phyloP scores from a whole-genome alignment of 1,284 basidiomycete species.

The Hymenochaete sp. region DNA sequence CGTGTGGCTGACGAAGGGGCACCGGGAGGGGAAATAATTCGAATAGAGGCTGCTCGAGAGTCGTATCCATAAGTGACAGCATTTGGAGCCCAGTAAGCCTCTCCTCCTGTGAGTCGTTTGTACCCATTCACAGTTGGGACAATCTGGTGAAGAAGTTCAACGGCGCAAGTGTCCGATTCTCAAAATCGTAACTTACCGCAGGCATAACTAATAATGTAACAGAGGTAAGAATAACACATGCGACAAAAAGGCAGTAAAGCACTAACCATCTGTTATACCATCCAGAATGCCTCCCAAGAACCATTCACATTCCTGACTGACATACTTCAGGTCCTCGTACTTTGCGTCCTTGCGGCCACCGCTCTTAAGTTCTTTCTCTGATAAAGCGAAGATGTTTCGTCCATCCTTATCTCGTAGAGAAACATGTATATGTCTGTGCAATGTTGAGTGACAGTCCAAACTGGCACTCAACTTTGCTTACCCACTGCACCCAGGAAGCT shows the following conservation, averaged over 20 bases:
- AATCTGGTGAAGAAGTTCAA: conserved; percentile 37
- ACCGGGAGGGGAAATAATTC: conserved; percentile 86
- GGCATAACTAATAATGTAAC: conserved; percentile 45
- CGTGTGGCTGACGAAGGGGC: conserved; percentile 75
- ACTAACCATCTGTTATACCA: conserved; percentile 79
- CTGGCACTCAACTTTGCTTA: conserved; percentile 29
- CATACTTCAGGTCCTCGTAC: conserved; percentile 73
- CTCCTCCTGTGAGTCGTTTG: conserved; percentile 92
- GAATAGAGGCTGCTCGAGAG: conserved; percentile 83
- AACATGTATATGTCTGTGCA: conserved; percentile 79
- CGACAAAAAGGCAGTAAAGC: background rate
- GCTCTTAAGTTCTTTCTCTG: conserved; percentile 46
- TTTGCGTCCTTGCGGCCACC: conserved; percentile 63
- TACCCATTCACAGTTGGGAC: conserved; percentile 97
- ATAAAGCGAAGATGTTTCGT: conserved; percentile 72
- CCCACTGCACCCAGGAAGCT: conserved; percentile 91
- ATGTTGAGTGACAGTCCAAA: background rate
- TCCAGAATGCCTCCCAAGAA: conserved; percentile 89
- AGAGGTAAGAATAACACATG: background rate
- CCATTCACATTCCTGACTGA: conserved; percentile 81
- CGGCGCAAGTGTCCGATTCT: background rate
- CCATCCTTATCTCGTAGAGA: conserved; percentile 69
- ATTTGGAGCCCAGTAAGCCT: conserved; percentile 93
- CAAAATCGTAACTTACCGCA: conserved; percentile 31
- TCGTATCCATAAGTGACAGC: conserved; percentile 92